These are phyloP conservation scores for Neopestalotiopsis clavispora DNA, from an alignment of 2,329 filamentous ascomycete genomes.

Conservation along the genomic window DNA sequence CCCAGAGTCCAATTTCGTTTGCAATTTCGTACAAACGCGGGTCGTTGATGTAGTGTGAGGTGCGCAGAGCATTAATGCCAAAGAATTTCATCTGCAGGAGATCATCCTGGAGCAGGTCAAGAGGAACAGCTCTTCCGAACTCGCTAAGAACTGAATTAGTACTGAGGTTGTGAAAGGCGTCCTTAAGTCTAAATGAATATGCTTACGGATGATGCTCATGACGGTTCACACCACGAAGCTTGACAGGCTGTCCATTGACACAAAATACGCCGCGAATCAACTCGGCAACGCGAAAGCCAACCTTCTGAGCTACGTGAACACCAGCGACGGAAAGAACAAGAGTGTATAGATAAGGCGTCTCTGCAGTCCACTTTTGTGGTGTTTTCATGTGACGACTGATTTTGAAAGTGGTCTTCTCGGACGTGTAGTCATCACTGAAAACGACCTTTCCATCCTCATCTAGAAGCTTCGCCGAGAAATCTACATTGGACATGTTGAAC, in stretches of 20 bases:
- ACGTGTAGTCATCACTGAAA: constrained; percentile 28
- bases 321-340: constrained; percentile 43
- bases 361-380: constrained; percentile 71
- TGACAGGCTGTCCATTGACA: constrained; percentile 68
- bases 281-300: constrained; percentile 69
- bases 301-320: constrained; percentile 52
- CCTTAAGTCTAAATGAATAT: neutral
- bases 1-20: constrained; percentile 67
- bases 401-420: constrained; percentile 43
- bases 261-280: constrained; percentile 64
- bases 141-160: constrained; percentile 26
- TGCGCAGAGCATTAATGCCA: constrained; percentile 74
- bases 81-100: constrained; percentile 69
- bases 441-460: constrained; percentile 37
- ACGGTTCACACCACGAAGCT: constrained; percentile 71
- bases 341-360: constrained; percentile 67
- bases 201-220: constrained; percentile 68
- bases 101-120: constrained; percentile 64
- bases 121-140: constrained; percentile 65
- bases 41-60: constrained; percentile 70
- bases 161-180: neutral
- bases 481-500: constrained; percentile 40
- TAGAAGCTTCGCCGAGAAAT: constrained; percentile 41
- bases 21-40: constrained; percentile 63
- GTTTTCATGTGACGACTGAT: constrained; percentile 45